These are phyloP conservation scores for Staphylotrichum tortipilum DNA, from an alignment of 495 filamentous ascomycete species.

Conservation along the genomic window DNA sequence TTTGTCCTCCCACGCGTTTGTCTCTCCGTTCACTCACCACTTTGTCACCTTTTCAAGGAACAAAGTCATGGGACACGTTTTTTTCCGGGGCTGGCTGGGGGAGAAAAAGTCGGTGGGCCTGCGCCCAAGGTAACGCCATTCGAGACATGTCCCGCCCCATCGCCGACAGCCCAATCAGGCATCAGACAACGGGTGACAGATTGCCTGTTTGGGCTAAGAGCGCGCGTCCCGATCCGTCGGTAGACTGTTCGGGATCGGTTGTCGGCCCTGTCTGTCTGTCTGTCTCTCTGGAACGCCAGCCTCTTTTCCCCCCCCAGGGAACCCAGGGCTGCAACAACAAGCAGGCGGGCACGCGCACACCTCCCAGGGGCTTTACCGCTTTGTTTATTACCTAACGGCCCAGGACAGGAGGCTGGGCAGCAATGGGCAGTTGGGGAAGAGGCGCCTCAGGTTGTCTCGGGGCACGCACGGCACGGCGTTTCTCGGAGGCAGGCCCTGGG, in stretches of 20 bases:
- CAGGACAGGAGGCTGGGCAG: not conserved
- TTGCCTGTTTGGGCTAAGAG: conserved; percentile 14
- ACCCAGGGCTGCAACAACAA: conserved; percentile 1
- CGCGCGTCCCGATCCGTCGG: conserved; percentile 15
- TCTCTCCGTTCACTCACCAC: not conserved
- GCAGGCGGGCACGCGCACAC: conserved; percentile 1
- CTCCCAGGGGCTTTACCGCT: conserved; percentile 5
- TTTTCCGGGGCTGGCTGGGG: not conserved
- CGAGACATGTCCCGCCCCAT: not conserved
- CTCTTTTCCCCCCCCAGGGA: too few species aligned
- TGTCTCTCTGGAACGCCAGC: not conserved
- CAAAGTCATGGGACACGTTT: not conserved
- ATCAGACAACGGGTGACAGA: not conserved
- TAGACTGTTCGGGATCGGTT: conserved; percentile 10
- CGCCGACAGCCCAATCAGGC: conserved; percentile 6
- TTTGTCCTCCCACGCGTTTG: not conserved
- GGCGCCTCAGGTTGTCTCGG: not conserved
- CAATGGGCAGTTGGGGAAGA: not conserved
- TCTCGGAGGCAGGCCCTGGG: too few species aligned
- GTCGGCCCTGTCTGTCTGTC: conserved; percentile 1
- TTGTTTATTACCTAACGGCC: conserved; percentile 11
- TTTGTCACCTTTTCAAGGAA: not conserved
- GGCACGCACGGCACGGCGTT: not conserved
- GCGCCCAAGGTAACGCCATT: not conserved
- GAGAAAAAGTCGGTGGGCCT: not conserved